Conservation (phyloP, 1,284 basidiomycete species). For the Boletus holoroseus region DNA sequence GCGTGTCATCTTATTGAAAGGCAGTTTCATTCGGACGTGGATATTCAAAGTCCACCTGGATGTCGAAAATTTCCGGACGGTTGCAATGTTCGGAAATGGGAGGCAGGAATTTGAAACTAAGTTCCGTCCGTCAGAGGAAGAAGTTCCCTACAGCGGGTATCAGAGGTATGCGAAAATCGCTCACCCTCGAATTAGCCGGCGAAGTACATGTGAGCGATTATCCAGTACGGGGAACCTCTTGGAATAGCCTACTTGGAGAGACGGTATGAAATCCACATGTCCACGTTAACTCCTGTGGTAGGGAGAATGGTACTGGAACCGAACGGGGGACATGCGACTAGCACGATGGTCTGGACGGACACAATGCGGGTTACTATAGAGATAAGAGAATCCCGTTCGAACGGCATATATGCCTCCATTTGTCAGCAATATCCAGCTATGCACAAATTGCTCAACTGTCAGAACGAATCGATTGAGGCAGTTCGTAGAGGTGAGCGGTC, state of each 20-base stretch:
- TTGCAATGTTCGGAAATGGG: background rate
- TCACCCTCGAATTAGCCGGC: background rate
- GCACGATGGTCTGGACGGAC: background rate
- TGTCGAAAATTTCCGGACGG: no score
- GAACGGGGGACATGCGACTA: no score
- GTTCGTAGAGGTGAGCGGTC: background rate
- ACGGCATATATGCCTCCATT: slow-evolving; percentile 14
- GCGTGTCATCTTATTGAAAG: no score
- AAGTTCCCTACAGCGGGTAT: background rate
- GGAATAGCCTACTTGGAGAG: background rate
- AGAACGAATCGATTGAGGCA: background rate
- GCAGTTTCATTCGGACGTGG: background rate
- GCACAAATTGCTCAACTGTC: background rate
- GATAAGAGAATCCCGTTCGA: background rate
- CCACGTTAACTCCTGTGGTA: background rate
- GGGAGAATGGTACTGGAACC: background rate
- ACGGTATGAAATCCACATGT: no score
- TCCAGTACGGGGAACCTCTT: background rate
- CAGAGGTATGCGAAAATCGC: no score
- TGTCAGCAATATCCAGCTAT: background rate
- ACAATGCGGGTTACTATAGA: background rate
- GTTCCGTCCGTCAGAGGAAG: no score
- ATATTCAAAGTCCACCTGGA: background rate
- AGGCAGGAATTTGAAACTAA: background rate
- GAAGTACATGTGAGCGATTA: background rate